Percentiles rank a stretch among this genome's conserved stretches.
These are phyloP conservation scores for Encephalitozoon hellem DNA, from an alignment of 371 early-diverging fungal genomes.

Conservation along the genomic window DNA sequence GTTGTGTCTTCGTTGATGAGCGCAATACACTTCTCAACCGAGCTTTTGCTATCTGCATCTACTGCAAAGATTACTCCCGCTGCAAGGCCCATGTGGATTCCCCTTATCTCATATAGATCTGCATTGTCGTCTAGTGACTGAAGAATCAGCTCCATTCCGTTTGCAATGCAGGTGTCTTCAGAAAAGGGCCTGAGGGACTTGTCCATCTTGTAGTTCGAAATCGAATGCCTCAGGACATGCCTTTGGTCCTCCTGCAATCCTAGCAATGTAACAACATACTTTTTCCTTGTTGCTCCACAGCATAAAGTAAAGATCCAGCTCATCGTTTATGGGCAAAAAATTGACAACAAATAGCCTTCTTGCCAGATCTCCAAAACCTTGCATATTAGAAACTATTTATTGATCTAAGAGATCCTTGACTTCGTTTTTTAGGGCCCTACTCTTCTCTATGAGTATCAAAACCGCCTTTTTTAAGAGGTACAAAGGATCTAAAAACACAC, in stretches of 20 bases:
- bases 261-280: not conserved
- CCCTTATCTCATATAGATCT: constrained; percentile 4
- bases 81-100: not conserved
- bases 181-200: constrained; percentile 2
- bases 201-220: not conserved
- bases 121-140: constrained; percentile 12
- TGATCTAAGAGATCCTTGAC: not conserved
- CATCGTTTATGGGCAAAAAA: constrained; percentile 13
- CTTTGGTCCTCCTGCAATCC: constrained; percentile 20
- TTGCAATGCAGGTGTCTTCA: not conserved
- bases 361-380: not conserved
- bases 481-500: constrained; percentile 40
- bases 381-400: not conserved
- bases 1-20: not conserved
- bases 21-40: not conserved
- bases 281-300: not conserved
- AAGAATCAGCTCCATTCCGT: constrained; percentile 9
- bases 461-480: constrained; percentile 43
- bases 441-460: constrained; percentile 22
- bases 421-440: constrained; percentile 28
- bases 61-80: constrained; percentile 19
- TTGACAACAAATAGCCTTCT: not conserved
- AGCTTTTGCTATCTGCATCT: constrained; percentile 10
- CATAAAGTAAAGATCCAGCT: constrained; percentile 14
- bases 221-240: not conserved